Percentiles rank a stretch among this genome's conserved stretches.
phyloP scores from a whole-genome alignment of 2,329 filamentous ascomycete species.

The Xylariaceae sp. region DNA sequence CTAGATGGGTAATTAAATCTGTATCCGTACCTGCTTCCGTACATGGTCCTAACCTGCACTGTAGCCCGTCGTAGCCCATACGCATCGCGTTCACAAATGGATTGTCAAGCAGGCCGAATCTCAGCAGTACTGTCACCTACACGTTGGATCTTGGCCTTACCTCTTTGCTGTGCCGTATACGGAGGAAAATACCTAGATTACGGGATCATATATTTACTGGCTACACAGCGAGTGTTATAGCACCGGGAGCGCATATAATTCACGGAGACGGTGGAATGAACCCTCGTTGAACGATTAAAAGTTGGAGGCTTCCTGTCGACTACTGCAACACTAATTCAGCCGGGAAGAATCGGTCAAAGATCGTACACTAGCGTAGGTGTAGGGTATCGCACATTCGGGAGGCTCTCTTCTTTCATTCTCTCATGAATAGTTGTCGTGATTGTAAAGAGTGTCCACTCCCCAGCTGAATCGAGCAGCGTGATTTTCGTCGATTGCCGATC shows the following conservation, averaged over 20 bases:
- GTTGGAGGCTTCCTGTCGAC: not conserved
- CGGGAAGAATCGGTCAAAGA: not conserved
- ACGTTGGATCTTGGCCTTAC: not conserved
- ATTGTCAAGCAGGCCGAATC: too few relatives aligned
- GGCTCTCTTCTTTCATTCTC: not conserved
- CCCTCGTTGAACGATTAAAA: not conserved
- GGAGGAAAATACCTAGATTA: too few relatives aligned
- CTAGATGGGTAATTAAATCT: not conserved
- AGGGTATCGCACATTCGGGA: not conserved
- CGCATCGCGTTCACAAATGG: not conserved
- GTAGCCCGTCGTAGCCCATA: not conserved
- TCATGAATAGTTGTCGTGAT: not conserved
- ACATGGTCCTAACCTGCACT: not conserved
- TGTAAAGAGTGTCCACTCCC: not conserved
- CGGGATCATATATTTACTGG: not conserved
- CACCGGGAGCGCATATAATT: not conserved
- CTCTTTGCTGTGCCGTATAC: too few relatives aligned
- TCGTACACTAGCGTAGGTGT: not conserved
- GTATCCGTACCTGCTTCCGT: not conserved
- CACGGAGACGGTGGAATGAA: not conserved
- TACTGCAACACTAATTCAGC: not conserved
- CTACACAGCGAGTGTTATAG: not conserved
- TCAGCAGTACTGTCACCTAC: not conserved
- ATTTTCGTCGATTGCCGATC: constrained; percentile 7
- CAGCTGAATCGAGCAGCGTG: constrained; percentile 3